Percentiles rank a stretch among this genome's conserved stretches.
Evolutionary conservation across 306 rosid species (phyloP).

Genomic region (Dalbergia cultrata): DNA sequence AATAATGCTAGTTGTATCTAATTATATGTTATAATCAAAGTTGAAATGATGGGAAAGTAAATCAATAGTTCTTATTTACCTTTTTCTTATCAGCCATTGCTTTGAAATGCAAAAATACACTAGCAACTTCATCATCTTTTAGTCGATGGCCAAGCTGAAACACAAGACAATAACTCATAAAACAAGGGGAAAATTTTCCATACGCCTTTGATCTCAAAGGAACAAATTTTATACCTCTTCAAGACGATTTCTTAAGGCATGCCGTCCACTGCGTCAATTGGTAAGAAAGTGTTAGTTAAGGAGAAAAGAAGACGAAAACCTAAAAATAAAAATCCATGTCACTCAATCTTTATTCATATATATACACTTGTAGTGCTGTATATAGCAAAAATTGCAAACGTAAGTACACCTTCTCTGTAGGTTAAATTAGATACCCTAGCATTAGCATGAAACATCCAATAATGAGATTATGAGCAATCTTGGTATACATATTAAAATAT

Average conservation of each 20-base stretch:
- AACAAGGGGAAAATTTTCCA: background rate
- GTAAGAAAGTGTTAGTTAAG: background rate
- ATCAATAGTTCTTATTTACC: constrained; percentile 48
- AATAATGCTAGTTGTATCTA: no score
- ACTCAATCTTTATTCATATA: background rate
- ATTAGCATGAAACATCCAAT: background rate
- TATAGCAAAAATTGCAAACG: background rate
- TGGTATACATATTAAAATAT: no score
- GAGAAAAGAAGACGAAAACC: background rate
- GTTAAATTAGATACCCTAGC: background rate
- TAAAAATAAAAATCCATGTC: background rate
- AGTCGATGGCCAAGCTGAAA: constrained; percentile 84
- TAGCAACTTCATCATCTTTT: constrained; percentile 61
- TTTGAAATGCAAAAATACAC: constrained; percentile 77
- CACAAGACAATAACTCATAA: background rate
- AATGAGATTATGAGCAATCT: no score
- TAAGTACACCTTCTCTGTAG: no score
- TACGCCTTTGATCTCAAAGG: background rate
- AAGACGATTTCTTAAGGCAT: constrained; percentile 78
- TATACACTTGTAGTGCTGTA: no score
- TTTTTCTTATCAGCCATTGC: constrained; percentile 82
- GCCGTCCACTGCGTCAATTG: constrained; percentile 76
- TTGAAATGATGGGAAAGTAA: background rate
- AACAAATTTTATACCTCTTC: constrained; percentile 66
- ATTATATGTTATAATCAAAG: background rate